Evolutionary conservation across 2,329 filamentous ascomycete genomes (phyloP), one percentile per base, ranked within the genome.

Genomic region (Teratosphaeria pseudoeucalypti): DNA sequence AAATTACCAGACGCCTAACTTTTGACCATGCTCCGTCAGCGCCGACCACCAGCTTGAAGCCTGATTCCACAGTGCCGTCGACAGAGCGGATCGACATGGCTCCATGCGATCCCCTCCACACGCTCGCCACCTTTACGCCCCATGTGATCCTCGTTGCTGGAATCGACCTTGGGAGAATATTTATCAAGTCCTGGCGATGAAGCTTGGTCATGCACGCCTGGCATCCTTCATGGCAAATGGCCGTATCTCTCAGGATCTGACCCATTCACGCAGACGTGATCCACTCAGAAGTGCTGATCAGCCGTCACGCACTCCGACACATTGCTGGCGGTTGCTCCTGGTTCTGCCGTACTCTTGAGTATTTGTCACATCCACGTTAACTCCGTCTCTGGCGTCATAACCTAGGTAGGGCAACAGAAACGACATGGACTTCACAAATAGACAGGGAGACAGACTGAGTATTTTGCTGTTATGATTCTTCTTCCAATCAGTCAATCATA

Each of bases 1-100:
- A n/a, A 65, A 66, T 55, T 66, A 73, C 69, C 63, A 73, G 52
- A 39, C 58, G 64, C 56, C 68, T 61, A 2, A 60, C 57, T 68
- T 74, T 78, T 7, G 75, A 78, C 75, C 76, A 79, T 1, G 76
- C 75, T 5, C 78, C 78, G 64, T 81, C 78, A 10, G 75, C 77
- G 4, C 79, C 79, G 23, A 81, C 73, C 5, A 81, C 70, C 2
- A 81, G 72, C 49, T 73, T 69, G 62, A 78, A 78, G 0, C 71
- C 74, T 2, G 62, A 65, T 23, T 71, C 72, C 0, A 60, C 61
- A 1, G 55, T 63, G 0, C 73, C 73, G 61, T 75, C 64, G 2
- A 58, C 60, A 54, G 74, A 71, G 14, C 63, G 62, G 0, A 76
- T 57, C 9, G 59, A 56, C 59, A 67, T 66, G 2, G 7, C 29